Evolutionary conservation across 176 grass and related monocot species (phyloP).

Genomic region (Thalia dealbata): DNA sequence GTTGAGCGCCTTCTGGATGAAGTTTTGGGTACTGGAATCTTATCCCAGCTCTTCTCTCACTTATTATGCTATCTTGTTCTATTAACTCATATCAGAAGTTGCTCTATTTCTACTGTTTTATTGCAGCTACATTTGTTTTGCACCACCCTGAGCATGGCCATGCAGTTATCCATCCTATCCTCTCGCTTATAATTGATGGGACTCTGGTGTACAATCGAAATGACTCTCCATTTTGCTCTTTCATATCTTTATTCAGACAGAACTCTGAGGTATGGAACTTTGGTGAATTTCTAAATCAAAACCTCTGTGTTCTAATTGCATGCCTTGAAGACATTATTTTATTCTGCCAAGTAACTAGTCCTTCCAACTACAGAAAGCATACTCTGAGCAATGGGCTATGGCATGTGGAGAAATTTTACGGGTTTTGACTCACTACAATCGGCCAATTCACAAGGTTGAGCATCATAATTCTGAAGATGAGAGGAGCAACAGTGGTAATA

Average conservation of each 20-base stretch:
- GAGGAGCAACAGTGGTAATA: slow-evolving; percentile 38
- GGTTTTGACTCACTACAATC: slow-evolving; percentile 97
- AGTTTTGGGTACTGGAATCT: slow-evolving; percentile 72
- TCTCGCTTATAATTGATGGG: slow-evolving; percentile 95
- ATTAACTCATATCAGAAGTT: slow-evolving; percentile 5
- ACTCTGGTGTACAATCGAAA: slow-evolving; percentile 70
- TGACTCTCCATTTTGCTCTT: slow-evolving; percentile 72
- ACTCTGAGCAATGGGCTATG: slow-evolving; percentile 93
- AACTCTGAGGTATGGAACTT: slow-evolving; percentile 61
- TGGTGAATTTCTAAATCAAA: neutral
- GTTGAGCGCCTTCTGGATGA: slow-evolving; percentile 76
- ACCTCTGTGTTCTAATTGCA: neutral
- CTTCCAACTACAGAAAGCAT: slow-evolving; percentile 64
- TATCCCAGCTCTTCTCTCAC: neutral
- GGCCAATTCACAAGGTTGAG: slow-evolving; percentile 83
- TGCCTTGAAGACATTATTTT: neutral
- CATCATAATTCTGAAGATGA: slow-evolving; percentile 42
- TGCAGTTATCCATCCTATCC: slow-evolving; percentile 92
- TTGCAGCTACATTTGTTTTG: slow-evolving; percentile 91
- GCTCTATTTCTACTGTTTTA: slow-evolving; percentile 15
- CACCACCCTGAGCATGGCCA: slow-evolving; percentile 97
- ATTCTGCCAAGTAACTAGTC: slow-evolving; percentile 7
- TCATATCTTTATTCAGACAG: slow-evolving; percentile 92
- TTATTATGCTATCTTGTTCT: neutral
- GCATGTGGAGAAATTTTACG: slow-evolving; percentile 98